Base-by-base conservation (phyloP, 805 yeast genomes). In the Starmerella asiatica region DNA sequence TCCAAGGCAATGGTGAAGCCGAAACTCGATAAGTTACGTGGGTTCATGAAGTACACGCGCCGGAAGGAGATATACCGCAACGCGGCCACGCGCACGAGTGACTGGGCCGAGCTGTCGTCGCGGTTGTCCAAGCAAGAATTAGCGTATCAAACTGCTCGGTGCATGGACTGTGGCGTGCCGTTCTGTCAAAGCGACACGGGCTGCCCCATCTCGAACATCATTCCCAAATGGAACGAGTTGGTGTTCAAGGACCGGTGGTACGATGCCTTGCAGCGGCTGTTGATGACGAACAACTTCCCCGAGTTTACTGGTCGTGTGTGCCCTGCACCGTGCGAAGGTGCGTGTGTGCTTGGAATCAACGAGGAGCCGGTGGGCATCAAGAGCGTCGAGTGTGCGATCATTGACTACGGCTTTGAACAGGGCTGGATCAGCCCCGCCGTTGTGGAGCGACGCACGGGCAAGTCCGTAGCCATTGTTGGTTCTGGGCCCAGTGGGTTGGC, bases 111-210 rank as follows among this genome's bases (percentile, higher is more conserved):
- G 64, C 70, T 88, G 59, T 76, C 93, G 11, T 64, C 74, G 12
- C 74, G 94, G 40, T 68, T 88, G 52, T 68, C 84, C 42, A 80
- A 82, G 62, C 85, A 80, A 38, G 97, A 91, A 51, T 77, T 88
- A 56, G 73, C 76, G 59, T 73, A 71, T 59, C 96, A 88, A 67
- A 82, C 97, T 43, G 95, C 97, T 14, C 76, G 98, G 63, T 88
- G 98, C 71, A 88, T 91, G 94, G 97, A 88, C 64, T 88, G 98
- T 70, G 98, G 98, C 69, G 93, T 91, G 53, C 98, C 98, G 43
- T 88, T 88, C 75, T 88, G 98, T 70, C 93, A 88, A 56, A 79
- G 94, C 35, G 97, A 88, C 61, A 81, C 94, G 32, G 98, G 98
- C 44, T 88, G 98, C 67, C 98, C 98, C 39, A 80, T 88, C 50